A percentile compares a stretch with the other conserved stretches of the same genome.
These are phyloP conservation scores for Bolboschoenus planiculmis DNA, from an alignment of 176 grass and related monocot species.

Conservation along the genomic window DNA sequence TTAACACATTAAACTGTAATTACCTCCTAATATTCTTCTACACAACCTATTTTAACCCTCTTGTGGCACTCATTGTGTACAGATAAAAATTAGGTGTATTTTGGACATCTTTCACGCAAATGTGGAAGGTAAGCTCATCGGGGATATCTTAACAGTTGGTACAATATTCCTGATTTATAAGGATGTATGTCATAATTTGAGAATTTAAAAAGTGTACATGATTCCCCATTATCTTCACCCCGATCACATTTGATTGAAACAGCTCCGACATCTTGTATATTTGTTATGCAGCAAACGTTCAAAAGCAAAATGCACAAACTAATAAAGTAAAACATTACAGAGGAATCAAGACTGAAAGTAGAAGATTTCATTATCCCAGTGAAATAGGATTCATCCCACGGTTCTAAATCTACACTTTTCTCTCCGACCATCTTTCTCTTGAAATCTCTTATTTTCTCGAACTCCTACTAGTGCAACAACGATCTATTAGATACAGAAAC, in stretches of 20 bases:
- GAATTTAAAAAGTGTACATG: neutral
- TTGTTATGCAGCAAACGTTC: neutral
- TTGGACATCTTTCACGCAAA: neutral
- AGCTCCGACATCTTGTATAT: neutral
- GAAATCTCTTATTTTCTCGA: slow-evolving; percentile 52
- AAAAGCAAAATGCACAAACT: neutral
- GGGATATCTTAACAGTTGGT: neutral
- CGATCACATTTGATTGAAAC: neutral
- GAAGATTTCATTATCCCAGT: slow-evolving; percentile 85
- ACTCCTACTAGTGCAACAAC: slow-evolving; percentile 64
- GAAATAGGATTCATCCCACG: slow-evolving; percentile 89
- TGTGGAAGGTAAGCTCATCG: neutral
- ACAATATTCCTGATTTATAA: neutral
- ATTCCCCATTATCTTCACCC: neutral
- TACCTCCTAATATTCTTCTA: neutral
- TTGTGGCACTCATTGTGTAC: neutral
- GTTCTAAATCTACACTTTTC: slow-evolving; percentile 57
- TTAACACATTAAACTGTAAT: neutral
- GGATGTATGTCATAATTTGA: neutral
- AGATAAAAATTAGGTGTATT: neutral
- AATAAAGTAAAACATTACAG: slow-evolving; percentile 28
- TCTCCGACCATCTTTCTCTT: slow-evolving; percentile 59
- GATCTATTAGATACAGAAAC: neutral
- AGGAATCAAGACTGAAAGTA: slow-evolving; percentile 47
- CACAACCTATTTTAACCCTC: neutral